These are phyloP conservation scores for Incumbomyces delicatus DNA, from an alignment of 2,329 filamentous ascomycete genomes.

Conservation along the genomic window DNA sequence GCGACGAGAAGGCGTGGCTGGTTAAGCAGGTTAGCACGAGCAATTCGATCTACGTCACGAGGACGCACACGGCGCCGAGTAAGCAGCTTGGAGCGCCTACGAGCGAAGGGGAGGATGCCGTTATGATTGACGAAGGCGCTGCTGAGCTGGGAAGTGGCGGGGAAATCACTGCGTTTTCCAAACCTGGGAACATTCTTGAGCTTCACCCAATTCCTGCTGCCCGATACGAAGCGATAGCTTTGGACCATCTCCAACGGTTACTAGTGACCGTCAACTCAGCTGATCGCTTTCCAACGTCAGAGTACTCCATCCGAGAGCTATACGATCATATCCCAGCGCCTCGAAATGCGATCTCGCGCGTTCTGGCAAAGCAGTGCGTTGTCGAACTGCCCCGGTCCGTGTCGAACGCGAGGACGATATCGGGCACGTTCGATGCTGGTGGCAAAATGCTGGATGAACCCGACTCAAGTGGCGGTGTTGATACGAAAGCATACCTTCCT, in stretches of 20 bases:
- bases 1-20: slow-evolving; percentile 46
- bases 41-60: slow-evolving; percentile 48
- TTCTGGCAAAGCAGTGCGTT: slow-evolving; percentile 8
- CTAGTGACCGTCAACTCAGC: not conserved
- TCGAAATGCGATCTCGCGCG: slow-evolving; percentile 5
- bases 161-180: slow-evolving; percentile 31
- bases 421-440: not conserved
- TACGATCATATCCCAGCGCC: slow-evolving; percentile 16
- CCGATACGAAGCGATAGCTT: slow-evolving; percentile 2
- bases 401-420: not conserved
- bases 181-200: slow-evolving; percentile 38
- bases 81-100: slow-evolving; percentile 12
- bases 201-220: slow-evolving; percentile 24
- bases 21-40: slow-evolving; percentile 57
- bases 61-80: slow-evolving; percentile 18
- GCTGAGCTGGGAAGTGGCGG: slow-evolving; percentile 2
- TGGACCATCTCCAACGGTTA: not conserved
- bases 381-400: slow-evolving; percentile 4
- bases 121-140: not conserved
- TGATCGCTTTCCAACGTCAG: not conserved
- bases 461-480: no score
- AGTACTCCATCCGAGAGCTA: slow-evolving; percentile 9
- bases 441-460: no score
- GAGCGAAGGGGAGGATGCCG: slow-evolving; percentile 11
- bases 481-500: slow-evolving; percentile 9